Evolutionary conservation across 768 basidiomycete species (phyloP), one percentile per base, ranked within the genome.

Genomic region (Amanita pallidorosea): DNA sequence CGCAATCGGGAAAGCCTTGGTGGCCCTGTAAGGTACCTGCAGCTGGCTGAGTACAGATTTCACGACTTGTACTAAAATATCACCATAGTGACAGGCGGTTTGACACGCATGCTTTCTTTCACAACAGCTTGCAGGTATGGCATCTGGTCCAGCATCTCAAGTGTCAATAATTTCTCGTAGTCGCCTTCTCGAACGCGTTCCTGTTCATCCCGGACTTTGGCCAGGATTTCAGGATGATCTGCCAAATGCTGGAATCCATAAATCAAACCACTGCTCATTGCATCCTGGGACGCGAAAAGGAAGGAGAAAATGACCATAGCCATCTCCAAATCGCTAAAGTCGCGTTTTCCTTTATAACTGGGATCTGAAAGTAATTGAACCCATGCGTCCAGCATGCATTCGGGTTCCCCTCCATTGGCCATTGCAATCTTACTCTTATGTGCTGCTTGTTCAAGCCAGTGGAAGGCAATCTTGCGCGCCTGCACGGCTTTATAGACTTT

Each of bases 31-130:
- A n/a, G 96, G 96, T 25, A 99, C 89, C 89, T 88, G 51, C 57
- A 53, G 34, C 45, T 58, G 54, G 56, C 34, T 7, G 25, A 51
- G 33, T 8, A 23, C 45, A 54, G 9, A 18, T 8, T 49, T 11
- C 7, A n/a, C 29, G 25, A 25, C 11, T 12, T 48, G 43, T 23
- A 45, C 12, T 33, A 45, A 15, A 17, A 4, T 63, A 70, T 54
- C 55, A 92, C 95, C 95, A 98, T 98, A 27, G 89, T 87, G 27
- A 98, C 96, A 4, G 96, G 94, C 36, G 96, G 95, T 65, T 86
- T 85, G 48, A 91, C 69, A 31, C 96, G 80, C 64, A 98, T 72
- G 57, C 87, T 88, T 71, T 98, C 96, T 69, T 92, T 95, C 55
- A 97, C 86, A 54, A 91, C 81, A 2, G 96, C 95, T 59, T 81